Conservation (phyloP, 1,139 yeast genomes). For the Taphrina deformans region DNA sequence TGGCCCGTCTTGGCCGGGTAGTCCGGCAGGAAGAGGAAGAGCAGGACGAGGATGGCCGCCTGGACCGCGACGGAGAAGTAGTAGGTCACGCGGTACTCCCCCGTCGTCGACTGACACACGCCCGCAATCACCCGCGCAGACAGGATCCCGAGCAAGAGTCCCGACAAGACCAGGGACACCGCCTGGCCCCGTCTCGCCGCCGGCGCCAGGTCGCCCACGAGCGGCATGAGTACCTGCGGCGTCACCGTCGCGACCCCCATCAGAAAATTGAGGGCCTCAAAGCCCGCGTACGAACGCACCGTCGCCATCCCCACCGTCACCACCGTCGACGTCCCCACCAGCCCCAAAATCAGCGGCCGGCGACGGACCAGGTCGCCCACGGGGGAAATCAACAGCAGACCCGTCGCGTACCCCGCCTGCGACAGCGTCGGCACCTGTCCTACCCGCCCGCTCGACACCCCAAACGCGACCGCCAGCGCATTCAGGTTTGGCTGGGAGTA, state of each 20-base stretch:
- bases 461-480: background rate
- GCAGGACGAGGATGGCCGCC: background rate
- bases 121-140: background rate
- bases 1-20: constrained; percentile 2
- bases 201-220: background rate
- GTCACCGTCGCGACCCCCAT: background rate
- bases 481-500: constrained; percentile 3
- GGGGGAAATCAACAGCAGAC: background rate
- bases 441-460: background rate
- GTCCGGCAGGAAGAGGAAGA: background rate
- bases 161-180: constrained; percentile 1
- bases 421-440: background rate
- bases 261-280: constrained; percentile 1
- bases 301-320: background rate
- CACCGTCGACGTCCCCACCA: background rate
- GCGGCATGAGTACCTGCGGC: constrained; percentile 2
- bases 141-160: background rate
- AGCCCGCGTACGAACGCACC: background rate
- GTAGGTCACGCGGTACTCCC: background rate
- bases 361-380: background rate
- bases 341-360: background rate
- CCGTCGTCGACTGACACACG: constrained; percentile 3
- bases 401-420: background rate
- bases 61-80: background rate
- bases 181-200: constrained; percentile 4